These are phyloP conservation scores for Termitomyces sp. DNA, from an alignment of 768 basidiomycete genomes.

Conservation along the genomic window DNA sequence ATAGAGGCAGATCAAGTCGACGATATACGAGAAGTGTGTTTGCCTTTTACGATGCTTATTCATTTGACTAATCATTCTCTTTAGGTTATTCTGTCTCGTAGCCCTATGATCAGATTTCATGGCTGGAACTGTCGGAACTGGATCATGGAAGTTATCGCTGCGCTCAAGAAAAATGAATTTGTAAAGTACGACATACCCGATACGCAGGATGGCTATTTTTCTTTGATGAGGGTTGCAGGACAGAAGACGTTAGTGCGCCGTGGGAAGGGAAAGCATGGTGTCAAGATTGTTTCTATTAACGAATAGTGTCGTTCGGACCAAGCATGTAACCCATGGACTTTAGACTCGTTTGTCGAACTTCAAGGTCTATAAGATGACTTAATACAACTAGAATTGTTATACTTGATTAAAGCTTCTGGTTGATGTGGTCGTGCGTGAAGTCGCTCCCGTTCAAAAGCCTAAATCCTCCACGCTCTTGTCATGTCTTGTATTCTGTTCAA, in stretches of 20 bases:
- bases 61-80: background rate
- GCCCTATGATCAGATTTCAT: background rate
- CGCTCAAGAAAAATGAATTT: background rate
- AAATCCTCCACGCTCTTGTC: background rate
- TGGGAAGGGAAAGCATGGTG: background rate
- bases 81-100: background rate
- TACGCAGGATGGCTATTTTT: background rate
- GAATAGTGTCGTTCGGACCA: background rate
- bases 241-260: background rate
- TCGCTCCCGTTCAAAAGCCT: background rate
- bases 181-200: background rate
- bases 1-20: background rate
- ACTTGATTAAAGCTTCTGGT: too few species aligned
- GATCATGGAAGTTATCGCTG: constrained; percentile 4
- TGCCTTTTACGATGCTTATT: background rate
- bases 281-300: background rate
- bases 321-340: background rate
- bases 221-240: background rate
- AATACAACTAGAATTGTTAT: too few species aligned
- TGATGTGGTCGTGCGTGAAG: too few species aligned
- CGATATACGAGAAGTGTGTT: background rate
- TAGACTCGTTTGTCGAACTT: background rate
- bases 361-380: too few species aligned
- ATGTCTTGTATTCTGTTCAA: too few species aligned
- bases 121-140: constrained; percentile 9